Conservation (phyloP, 495 filamentous ascomycete species). For the Penicillium manginii region DNA sequence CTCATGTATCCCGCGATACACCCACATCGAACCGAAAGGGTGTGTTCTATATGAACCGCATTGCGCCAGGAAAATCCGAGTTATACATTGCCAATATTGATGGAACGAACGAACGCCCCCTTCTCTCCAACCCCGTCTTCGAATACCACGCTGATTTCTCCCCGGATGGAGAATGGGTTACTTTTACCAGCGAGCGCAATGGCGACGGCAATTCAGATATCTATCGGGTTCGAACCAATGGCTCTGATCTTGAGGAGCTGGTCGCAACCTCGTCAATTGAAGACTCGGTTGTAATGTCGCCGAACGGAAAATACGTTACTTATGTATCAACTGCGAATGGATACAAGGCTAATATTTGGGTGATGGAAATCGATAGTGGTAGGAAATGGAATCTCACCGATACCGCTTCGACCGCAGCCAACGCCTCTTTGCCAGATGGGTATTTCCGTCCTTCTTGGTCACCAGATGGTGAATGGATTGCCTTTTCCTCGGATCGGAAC, state of each 20-base stretch:
- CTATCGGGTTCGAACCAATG: slow-evolving; percentile 31
- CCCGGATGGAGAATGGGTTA: slow-evolving; percentile 34
- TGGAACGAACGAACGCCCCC: slow-evolving; percentile 33
- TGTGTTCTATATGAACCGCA: slow-evolving; percentile 39
- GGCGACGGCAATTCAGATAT: slow-evolving; percentile 38
- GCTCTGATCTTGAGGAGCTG: slow-evolving; percentile 27
- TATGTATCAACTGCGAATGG: slow-evolving; percentile 33
- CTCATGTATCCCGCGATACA: neutral
- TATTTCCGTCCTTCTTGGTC: slow-evolving; percentile 29
- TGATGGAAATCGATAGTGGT: slow-evolving; percentile 30
- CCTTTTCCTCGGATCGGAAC: slow-evolving; percentile 20
- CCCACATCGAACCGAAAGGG: slow-evolving; percentile 23
- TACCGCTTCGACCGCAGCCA: slow-evolving; percentile 10
- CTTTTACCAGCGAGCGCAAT: slow-evolving; percentile 33
- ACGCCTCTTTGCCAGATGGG: slow-evolving; percentile 26
- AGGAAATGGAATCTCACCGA: slow-evolving; percentile 32
- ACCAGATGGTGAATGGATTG: slow-evolving; percentile 20
- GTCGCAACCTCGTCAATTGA: slow-evolving; percentile 28
- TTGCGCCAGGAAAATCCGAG: slow-evolving; percentile 33
- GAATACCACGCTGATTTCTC: slow-evolving; percentile 44
- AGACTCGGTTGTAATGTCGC: slow-evolving; percentile 31
- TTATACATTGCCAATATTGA: slow-evolving; percentile 39
- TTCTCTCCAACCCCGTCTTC: slow-evolving; percentile 32
- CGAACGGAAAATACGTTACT: slow-evolving; percentile 29
- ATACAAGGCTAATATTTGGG: slow-evolving; percentile 32